These are phyloP conservation scores for Sugiyamaella americana DNA, from an alignment of 805 yeast genomes.

Conservation along the genomic window DNA sequence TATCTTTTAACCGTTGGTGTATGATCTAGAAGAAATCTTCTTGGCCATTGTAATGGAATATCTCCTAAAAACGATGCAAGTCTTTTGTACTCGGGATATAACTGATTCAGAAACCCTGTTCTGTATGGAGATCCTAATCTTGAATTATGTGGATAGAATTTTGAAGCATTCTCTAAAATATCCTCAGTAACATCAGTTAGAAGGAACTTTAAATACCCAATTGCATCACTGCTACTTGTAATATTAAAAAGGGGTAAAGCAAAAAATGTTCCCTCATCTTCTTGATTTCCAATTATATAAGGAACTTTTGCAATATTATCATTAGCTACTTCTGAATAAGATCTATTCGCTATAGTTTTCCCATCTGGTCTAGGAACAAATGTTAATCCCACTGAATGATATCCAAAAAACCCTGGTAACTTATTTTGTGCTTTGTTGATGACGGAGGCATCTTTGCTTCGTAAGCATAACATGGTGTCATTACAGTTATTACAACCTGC, in stretches of 20 bases:
- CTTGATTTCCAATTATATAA: conserved; percentile 13
- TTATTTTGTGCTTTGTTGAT: conserved; percentile 9
- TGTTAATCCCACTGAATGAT: conserved; percentile 9
- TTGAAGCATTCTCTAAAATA: not conserved
- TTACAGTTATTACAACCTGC: conserved; percentile 9
- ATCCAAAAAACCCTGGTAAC: conserved; percentile 8
- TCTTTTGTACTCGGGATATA: conserved; percentile 16
- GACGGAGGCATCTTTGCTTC: conserved; percentile 8
- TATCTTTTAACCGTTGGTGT: conserved; percentile 7
- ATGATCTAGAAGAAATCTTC: conserved; percentile 12
- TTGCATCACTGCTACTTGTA: conserved; percentile 7
- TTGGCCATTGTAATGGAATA: conserved; percentile 15
- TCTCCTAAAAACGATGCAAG: conserved; percentile 16
- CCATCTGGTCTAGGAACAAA: conserved; percentile 17
- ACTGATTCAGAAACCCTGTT: conserved; percentile 10
- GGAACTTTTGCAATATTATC: conserved; percentile 16
- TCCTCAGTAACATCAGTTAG: not conserved
- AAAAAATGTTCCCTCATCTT: conserved; percentile 21
- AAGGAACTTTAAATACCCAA: conserved; percentile 2
- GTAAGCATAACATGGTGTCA: conserved; percentile 10
- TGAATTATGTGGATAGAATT: conserved; percentile 16
- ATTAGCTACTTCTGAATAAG: conserved; percentile 6
- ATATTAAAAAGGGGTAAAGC: conserved; percentile 7
- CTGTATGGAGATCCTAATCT: conserved; percentile 16
- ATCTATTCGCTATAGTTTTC: conserved; percentile 5